These are phyloP conservation scores for Hyphopichia fennica DNA, from an alignment of 1,139 yeast species.

Conservation along the genomic window DNA sequence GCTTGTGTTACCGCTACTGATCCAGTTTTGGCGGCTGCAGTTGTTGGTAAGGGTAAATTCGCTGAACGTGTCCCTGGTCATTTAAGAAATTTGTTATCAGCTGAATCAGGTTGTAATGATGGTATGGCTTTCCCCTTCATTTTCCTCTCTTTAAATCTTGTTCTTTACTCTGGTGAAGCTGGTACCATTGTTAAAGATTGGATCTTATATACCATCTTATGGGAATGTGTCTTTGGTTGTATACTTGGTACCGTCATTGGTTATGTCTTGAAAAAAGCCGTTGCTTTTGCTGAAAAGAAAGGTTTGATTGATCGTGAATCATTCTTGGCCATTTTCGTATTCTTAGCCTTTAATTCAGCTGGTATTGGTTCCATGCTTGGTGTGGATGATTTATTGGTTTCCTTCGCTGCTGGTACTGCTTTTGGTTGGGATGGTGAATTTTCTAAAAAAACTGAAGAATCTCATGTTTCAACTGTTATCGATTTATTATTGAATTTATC, in stretches of 20 bases:
- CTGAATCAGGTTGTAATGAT: slow-evolving; percentile 97
- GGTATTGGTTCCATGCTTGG: slow-evolving; percentile 94
- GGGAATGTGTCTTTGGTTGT: slow-evolving; percentile 87
- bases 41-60: slow-evolving; percentile 95
- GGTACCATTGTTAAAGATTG: slow-evolving; percentile 79
- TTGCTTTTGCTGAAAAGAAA: slow-evolving; percentile 73
- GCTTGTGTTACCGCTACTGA: slow-evolving; percentile 98
- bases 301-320: slow-evolving; percentile 90
- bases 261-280: slow-evolving; percentile 68
- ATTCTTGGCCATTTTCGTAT: slow-evolving; percentile 85
- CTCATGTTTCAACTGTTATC: slow-evolving; percentile 90
- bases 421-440: slow-evolving; percentile 98
- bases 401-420: slow-evolving; percentile 95
- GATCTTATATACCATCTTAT: slow-evolving; percentile 76
- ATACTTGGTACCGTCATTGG: slow-evolving; percentile 78
- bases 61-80: slow-evolving; percentile 98
- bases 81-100: slow-evolving; percentile 81
- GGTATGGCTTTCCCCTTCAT: slow-evolving; percentile 99
- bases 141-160: slow-evolving; percentile 67
- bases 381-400: slow-evolving; percentile 86
- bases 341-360: slow-evolving; percentile 83
- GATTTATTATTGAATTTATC: slow-evolving; percentile 82
- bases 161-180: slow-evolving; percentile 64
- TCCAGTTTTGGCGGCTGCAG: slow-evolving; percentile 97
- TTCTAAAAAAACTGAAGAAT: slow-evolving; percentile 82